Evolutionary conservation across 2,329 filamentous ascomycete genomes (phyloP).

Genomic region (Trichoderma aggressivum): DNA sequence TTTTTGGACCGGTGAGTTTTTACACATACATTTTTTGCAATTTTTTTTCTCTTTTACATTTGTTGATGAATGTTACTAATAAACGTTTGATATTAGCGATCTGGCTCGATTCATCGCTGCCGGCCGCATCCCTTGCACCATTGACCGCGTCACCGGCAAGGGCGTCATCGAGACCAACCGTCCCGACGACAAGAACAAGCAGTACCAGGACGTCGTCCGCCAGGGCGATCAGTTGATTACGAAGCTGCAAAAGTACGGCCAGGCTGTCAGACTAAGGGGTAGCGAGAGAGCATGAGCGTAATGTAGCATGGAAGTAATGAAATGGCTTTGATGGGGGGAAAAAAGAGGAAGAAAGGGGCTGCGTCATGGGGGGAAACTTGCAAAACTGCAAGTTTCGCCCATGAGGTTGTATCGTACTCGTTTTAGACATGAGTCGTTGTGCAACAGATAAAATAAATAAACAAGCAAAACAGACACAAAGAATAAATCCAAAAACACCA

Average conservation of each 20-base stretch:
- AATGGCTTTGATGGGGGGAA: not conserved
- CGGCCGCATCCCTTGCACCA: slow-evolving; percentile 91
- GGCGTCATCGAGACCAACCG: slow-evolving; percentile 98
- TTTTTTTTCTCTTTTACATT: too few relatives aligned
- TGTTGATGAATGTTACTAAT: not conserved
- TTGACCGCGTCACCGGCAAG: slow-evolving; percentile 93
- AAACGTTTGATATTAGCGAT: slow-evolving; percentile 55
- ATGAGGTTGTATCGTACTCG: not conserved
- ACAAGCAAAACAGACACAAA: not conserved
- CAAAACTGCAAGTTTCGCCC: not conserved
- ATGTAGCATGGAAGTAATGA: not conserved
- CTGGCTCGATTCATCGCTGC: slow-evolving; percentile 95
- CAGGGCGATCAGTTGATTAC: slow-evolving; percentile 97
- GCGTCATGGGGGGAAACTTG: not conserved
- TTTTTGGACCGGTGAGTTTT: slow-evolving; percentile 81
- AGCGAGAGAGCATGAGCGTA: slow-evolving; percentile 80
- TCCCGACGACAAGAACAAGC: slow-evolving; percentile 99
- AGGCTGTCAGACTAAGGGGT: slow-evolving; percentile 88
- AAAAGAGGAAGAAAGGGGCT: not conserved
- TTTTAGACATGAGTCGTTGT: not conserved
- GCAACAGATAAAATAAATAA: not conserved
- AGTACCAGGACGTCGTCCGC: slow-evolving; percentile 96
- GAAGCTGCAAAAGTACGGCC: slow-evolving; percentile 98
- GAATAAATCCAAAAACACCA: not conserved
- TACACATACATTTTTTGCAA: too few relatives aligned